Evolutionary conservation across 805 yeast genomes (phyloP), one percentile per base, ranked within the genome.

Genomic region (Candida boidinii): DNA sequence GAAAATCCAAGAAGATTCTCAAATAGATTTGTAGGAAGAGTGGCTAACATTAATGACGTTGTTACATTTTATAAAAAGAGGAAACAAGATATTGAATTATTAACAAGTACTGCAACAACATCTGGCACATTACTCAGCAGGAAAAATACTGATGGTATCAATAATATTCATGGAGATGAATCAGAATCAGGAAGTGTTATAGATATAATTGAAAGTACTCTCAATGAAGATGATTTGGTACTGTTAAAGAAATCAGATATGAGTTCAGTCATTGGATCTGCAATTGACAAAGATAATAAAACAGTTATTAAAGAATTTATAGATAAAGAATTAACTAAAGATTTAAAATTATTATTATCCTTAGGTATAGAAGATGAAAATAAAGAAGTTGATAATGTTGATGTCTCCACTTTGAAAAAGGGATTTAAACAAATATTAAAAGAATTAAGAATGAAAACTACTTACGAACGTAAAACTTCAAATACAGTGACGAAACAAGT

Each of bases 1-100:
- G 97, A 88, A 48, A 90, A 88, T 48, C 83, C 95, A 0, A 65
- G 94, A 33, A 61, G 96, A 41, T 85, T 92, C 41, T 85, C 96
- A 12, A 86, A 88, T 48, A 63, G 85, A 46, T 92, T 90, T 63
- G 94, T 83, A 5, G 96, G 95, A 0, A 67, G 66, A 39, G 92
- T 90, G 2, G 98, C 97, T 4, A 92, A 92, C 53, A 75, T 79
- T n/a, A 79, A 84, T 46, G 94, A 87, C 46, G 84, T 88, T 7
- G 72, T 90, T 3, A 77, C 75, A 29, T 81, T 82, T 51, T 73
- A 73, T 48, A 70, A 73, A 49, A 73, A 68, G 42, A 63, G 64
- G 48, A 53, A 64, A 29, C 35, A 42, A 23, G 34, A 31, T 25
- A 31, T 29, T n/a, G 13, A n/a, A 3, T n/a, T 28, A 14, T 17